phyloP scores from a whole-genome alignment of 2,329 filamentous ascomycete species.

The Trichoderma sp. region DNA sequence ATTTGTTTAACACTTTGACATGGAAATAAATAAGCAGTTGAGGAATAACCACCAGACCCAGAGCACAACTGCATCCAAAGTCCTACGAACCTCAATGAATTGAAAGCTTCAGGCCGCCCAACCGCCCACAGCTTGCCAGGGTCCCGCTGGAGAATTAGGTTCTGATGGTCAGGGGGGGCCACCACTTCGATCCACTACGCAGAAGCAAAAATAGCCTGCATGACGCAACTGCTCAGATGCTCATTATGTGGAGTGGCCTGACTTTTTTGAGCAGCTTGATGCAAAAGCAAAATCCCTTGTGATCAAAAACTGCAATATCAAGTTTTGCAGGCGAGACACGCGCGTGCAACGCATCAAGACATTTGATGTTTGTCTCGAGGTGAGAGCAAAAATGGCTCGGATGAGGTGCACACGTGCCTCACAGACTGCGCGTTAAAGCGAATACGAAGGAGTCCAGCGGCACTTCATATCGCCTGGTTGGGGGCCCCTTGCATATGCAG shows the following conservation, averaged over 20 bases:
- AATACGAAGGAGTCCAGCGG: constrained; percentile 12
- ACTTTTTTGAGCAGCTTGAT: not conserved
- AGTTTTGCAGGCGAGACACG: not conserved
- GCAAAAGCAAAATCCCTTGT: not conserved
- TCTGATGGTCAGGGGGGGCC: not conserved
- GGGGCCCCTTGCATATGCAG: not conserved
- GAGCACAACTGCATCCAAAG: not conserved
- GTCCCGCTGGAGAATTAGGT: not conserved
- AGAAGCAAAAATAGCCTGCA: constrained; percentile 10
- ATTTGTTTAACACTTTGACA: not conserved
- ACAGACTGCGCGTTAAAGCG: not conserved
- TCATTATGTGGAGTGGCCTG: constrained; percentile 10
- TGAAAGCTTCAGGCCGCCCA: not conserved
- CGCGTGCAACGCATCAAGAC: not conserved
- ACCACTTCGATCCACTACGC: not conserved
- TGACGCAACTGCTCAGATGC: constrained; percentile 10
- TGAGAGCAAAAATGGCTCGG: not conserved
- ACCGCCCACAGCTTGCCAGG: not conserved
- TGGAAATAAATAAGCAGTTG: not conserved
- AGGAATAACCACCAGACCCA: not conserved
- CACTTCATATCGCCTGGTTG: not conserved
- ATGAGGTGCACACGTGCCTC: not conserved
- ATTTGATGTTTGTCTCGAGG: not conserved
- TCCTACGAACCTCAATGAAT: too few species aligned
- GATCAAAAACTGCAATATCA: not conserved